Evolutionary conservation across 805 yeast species (phyloP).

Genomic region (Spathaspora boniae): DNA sequence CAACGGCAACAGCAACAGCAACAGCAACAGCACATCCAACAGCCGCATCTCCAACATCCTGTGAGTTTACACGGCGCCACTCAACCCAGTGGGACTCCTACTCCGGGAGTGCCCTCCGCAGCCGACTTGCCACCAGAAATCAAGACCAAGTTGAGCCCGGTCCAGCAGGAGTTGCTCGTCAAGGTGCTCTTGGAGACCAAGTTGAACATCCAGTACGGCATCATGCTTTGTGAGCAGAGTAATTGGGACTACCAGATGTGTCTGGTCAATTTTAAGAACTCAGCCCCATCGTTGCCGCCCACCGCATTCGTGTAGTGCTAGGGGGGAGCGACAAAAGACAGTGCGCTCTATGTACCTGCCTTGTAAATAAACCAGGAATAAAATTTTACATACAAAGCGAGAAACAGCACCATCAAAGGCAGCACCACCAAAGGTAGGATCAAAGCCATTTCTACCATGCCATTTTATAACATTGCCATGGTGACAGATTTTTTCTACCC

Average conservation of each 20-base stretch:
- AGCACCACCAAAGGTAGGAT: no score
- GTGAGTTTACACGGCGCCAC: no score
- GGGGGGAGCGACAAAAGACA: not conserved
- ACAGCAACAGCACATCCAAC: conserved; percentile 12
- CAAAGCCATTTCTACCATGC: no score
- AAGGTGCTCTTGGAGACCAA: conserved; percentile 70
- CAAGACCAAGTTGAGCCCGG: conserved; percentile 44
- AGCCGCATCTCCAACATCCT: conserved; percentile 14
- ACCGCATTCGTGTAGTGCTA: conserved; percentile 28
- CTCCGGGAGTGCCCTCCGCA: conserved; percentile 17
- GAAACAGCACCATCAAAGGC: no score
- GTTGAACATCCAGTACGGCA: conserved; percentile 72
- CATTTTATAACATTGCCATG: conserved; percentile 60
- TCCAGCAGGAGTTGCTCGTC: conserved; percentile 62
- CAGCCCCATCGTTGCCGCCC: conserved; percentile 47
- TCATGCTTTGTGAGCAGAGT: conserved; percentile 84
- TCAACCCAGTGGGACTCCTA: conserved; percentile 12
- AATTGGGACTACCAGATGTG: conserved; percentile 77
- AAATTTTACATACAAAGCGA: no score
- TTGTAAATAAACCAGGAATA: no score
- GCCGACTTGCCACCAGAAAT: conserved; percentile 56
- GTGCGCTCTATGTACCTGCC: not conserved
- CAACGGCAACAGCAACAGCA: conserved; percentile 1
- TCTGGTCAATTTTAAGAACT: conserved; percentile 63
- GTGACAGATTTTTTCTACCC: conserved; percentile 97